phyloP scores from a whole-genome alignment of 345 rosid species.

The Heritiera littoralis region DNA sequence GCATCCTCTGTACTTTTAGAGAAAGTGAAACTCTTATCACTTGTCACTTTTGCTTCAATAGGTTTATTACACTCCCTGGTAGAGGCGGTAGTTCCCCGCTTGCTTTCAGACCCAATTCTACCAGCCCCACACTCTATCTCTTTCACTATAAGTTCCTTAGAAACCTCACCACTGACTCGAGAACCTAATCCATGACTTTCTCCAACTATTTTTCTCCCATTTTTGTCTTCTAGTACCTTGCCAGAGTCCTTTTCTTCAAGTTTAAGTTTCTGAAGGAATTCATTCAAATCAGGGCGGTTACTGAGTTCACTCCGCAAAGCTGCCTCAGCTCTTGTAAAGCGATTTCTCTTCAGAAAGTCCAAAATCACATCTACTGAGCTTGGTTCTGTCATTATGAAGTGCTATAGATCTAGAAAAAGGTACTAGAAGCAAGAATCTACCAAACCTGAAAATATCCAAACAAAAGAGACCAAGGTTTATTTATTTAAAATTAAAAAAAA shows the following conservation, averaged over 20 bases:
- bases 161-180: slow-evolving; percentile 48
- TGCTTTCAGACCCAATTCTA: slow-evolving; percentile 61
- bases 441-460: slow-evolving; percentile 40
- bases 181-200: slow-evolving; percentile 43
- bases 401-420: slow-evolving; percentile 25
- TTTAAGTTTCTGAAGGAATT: slow-evolving; percentile 59
- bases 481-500: not conserved
- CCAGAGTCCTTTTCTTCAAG: slow-evolving; percentile 55
- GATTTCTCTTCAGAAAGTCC: slow-evolving; percentile 76
- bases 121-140: slow-evolving; percentile 77
- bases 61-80: slow-evolving; percentile 45
- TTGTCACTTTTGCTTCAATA: slow-evolving; percentile 39
- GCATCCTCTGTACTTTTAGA: slow-evolving; percentile 56
- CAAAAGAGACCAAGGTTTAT: not conserved
- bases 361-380: slow-evolving; percentile 73
- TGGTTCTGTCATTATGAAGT: slow-evolving; percentile 61
- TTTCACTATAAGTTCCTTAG: slow-evolving; percentile 82
- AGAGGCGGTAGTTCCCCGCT: slow-evolving; percentile 53
- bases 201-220: slow-evolving; percentile 27
- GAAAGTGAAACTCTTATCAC: slow-evolving; percentile 52
- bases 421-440: slow-evolving; percentile 30
- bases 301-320: slow-evolving; percentile 86
- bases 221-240: slow-evolving; percentile 42
- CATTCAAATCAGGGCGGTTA: slow-evolving; percentile 73
- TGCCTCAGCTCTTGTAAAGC: slow-evolving; percentile 88